Conservation (phyloP, 371 early-diverging fungal genomes). For the Gilbertella persicaria region DNA sequence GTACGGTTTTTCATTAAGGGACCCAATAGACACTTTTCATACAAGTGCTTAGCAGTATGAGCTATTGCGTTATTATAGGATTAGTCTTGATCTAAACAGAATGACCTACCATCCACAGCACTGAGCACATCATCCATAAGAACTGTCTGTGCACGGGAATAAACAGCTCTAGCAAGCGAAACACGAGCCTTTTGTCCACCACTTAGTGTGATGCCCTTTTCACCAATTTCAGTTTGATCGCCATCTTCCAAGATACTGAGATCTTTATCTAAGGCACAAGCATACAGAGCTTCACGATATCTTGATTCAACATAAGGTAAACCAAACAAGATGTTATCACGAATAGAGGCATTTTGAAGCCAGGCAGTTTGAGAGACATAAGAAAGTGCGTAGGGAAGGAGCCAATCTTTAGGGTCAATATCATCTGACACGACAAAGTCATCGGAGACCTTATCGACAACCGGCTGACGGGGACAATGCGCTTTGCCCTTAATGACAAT, state of each 20-base stretch:
- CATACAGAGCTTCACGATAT: slow-evolving; percentile 61
- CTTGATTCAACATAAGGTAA: slow-evolving; percentile 65
- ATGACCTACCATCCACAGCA: slow-evolving; percentile 65
- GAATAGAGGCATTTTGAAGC: slow-evolving; percentile 79
- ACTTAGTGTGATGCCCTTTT: slow-evolving; percentile 84
- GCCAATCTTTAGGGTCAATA: slow-evolving; percentile 28
- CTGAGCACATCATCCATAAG: slow-evolving; percentile 81
- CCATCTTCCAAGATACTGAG: slow-evolving; percentile 78
- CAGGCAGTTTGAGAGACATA: slow-evolving; percentile 73
- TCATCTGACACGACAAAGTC: background rate
- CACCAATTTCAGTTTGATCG: slow-evolving; percentile 89
- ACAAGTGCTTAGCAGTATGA: slow-evolving; percentile 84
- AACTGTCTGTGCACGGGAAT: slow-evolving; percentile 67
- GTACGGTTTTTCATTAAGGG: slow-evolving; percentile 74
- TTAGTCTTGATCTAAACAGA: no score
- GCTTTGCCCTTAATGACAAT: slow-evolving; percentile 12
- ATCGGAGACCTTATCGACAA: slow-evolving; percentile 2
- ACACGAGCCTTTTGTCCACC: slow-evolving; percentile 86
- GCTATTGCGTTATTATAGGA: no score
- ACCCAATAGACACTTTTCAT: slow-evolving; percentile 66
- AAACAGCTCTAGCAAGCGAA: slow-evolving; percentile 79
- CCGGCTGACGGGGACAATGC: slow-evolving; percentile 18
- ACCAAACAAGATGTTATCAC: slow-evolving; percentile 86
- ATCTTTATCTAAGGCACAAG: slow-evolving; percentile 78
- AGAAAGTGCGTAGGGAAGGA: slow-evolving; percentile 10